A percentile compares a stretch with the other conserved stretches of the same genome.
These are phyloP conservation scores for Populus hybrid DNA, from an alignment of 441 rosid species.

Conservation along the genomic window DNA sequence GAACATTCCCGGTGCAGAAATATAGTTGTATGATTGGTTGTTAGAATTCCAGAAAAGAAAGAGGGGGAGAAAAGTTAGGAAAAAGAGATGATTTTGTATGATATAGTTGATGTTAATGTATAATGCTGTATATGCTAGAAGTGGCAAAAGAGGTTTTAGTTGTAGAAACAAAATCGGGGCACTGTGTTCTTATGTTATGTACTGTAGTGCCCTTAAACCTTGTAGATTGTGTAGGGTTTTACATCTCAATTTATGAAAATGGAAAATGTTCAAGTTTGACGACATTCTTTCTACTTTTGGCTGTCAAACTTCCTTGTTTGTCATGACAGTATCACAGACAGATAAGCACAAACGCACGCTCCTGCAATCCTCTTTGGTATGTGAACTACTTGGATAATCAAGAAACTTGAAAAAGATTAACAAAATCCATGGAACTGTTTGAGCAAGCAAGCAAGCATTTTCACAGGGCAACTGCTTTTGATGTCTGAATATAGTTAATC, in stretches of 20 bases:
- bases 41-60: background rate
- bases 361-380: background rate
- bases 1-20: background rate
- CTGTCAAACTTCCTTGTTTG: background rate
- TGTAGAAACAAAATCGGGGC: background rate
- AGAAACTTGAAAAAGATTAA: too few species aligned
- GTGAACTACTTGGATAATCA: too few species aligned
- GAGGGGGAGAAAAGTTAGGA: background rate
- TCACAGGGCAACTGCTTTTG: too few species aligned
- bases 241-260: background rate
- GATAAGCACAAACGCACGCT: background rate
- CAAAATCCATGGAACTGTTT: too few species aligned
- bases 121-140: conserved; percentile 29
- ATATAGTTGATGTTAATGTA: background rate
- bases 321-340: background rate
- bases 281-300: background rate
- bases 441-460: too few species aligned
- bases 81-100: background rate
- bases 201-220: too few species aligned
- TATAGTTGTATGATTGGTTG: background rate
- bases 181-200: background rate
- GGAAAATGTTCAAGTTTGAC: background rate
- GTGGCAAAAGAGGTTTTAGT: conserved; percentile 1
- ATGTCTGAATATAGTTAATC: too few species aligned
- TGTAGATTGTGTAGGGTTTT: conserved; percentile 15